Evolutionary conservation across 2,329 filamentous ascomycete genomes (phyloP).

Genomic region (Cladosporium sp.): DNA sequence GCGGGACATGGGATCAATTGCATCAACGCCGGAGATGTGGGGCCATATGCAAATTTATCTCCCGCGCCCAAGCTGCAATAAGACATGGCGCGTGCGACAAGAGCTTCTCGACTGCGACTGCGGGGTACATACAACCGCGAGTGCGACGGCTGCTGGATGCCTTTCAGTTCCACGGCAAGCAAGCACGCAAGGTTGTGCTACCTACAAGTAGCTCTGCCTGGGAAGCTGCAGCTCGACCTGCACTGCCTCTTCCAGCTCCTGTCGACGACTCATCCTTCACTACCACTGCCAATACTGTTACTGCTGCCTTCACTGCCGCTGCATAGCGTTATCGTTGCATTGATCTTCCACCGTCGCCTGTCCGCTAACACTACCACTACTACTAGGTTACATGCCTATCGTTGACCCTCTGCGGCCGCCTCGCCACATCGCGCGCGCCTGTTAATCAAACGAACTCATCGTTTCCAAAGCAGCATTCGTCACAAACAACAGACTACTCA

Average conservation of each 20-base stretch:
- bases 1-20: background rate
- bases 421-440: background rate
- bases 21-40: background rate
- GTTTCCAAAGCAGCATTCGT: background rate
- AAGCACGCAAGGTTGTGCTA: background rate
- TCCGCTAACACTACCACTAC: background rate
- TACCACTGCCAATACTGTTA: background rate
- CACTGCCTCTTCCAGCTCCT: background rate
- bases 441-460: background rate
- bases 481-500: background rate
- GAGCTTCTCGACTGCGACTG: background rate
- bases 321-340: slow-evolving; percentile 13
- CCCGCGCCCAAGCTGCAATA: background rate
- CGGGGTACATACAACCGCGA: background rate
- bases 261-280: background rate
- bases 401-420: background rate
- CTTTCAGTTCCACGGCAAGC: background rate
- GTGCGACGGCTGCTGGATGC: background rate
- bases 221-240: slow-evolving; percentile 1
- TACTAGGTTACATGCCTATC: slow-evolving; percentile 12
- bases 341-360: background rate
- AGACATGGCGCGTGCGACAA: slow-evolving; percentile 5
- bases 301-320: background rate
- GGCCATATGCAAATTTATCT: background rate
- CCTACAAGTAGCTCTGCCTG: background rate